Evolutionary conservation across 2,329 filamentous ascomycete genomes (phyloP).

Genomic region (Cladophialophora immunda): DNA sequence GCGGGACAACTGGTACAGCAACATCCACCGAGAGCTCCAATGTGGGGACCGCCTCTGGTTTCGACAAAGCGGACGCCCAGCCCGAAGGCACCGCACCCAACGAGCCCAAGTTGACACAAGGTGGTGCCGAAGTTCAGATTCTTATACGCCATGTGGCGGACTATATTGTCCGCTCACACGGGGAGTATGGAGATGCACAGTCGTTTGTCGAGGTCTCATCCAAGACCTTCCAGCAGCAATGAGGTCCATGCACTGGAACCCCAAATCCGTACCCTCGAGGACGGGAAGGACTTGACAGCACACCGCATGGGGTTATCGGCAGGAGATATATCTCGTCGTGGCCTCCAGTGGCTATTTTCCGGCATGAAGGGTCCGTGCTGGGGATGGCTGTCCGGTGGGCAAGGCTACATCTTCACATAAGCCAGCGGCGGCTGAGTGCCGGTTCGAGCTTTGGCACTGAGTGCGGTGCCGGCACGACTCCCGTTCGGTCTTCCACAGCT

Average conservation of each 20-base stretch:
- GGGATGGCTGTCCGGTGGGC: too few relatives aligned
- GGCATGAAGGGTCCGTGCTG: too few relatives aligned
- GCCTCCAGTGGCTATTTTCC: too few relatives aligned
- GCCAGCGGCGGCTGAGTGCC: too few relatives aligned
- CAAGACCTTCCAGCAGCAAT: slow-evolving; percentile 22
- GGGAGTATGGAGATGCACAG: slow-evolving; percentile 7
- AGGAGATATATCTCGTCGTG: slow-evolving; percentile 58
- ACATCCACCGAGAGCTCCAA: slow-evolving; percentile 23
- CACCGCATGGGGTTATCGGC: slow-evolving; percentile 57
- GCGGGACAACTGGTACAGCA: too few relatives aligned
- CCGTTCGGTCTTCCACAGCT: too few relatives aligned
- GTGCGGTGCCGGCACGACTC: too few relatives aligned
- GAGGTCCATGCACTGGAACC: slow-evolving; percentile 21
- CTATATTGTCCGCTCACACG: too few relatives aligned
- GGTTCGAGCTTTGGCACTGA: too few relatives aligned
- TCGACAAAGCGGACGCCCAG: slow-evolving; percentile 26
- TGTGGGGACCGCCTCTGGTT: background rate
- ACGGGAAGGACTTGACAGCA: slow-evolving; percentile 53
- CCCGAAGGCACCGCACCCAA: slow-evolving; percentile 36
- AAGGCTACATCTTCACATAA: too few relatives aligned
- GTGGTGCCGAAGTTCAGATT: slow-evolving; percentile 24
- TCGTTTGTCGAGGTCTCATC: slow-evolving; percentile 4
- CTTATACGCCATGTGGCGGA: too few relatives aligned
- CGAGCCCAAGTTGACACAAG: slow-evolving; percentile 33
- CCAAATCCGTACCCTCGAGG: slow-evolving; percentile 52